Conservation (phyloP, 345 rosid genomes). For the Citrus australasica region DNA sequence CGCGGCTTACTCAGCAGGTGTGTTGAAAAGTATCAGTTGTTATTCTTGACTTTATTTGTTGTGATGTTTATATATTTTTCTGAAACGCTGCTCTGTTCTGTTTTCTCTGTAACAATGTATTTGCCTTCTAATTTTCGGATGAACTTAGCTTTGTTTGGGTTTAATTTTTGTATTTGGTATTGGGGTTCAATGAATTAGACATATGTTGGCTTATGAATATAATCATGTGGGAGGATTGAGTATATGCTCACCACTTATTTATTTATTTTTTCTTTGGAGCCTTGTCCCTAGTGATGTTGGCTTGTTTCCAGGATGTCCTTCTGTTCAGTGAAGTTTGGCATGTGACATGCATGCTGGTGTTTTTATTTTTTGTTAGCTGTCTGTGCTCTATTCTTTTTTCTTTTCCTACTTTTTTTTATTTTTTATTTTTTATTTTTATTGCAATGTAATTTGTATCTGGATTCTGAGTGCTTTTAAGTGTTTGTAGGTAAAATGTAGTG, state of each 20-base stretch:
- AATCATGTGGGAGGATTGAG: not conserved
- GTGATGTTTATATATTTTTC: not conserved
- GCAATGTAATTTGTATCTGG: not conserved
- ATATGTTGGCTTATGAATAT: not conserved
- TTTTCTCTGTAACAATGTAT: not conserved
- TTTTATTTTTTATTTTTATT: not conserved
- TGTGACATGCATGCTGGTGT: not conserved
- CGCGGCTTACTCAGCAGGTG: slow-evolving; percentile 71
- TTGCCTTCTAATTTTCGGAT: not conserved
- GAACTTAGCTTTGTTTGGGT: not conserved
- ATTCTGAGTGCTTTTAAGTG: not conserved
- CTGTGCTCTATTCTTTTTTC: not conserved
- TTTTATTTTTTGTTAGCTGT: not conserved
- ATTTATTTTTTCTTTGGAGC: too few species aligned
- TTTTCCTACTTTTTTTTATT: not conserved
- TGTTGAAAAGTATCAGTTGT: not conserved
- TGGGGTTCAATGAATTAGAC: not conserved
- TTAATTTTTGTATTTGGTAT: not conserved
- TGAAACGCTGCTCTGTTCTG: not conserved
- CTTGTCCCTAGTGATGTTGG: too few species aligned
- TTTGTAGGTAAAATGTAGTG: not conserved
- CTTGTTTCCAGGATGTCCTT: not conserved
- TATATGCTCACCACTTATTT: not conserved
- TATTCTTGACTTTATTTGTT: not conserved
- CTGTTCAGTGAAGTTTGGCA: not conserved